These are phyloP conservation scores for Cladorrhinum samala DNA, from an alignment of 495 filamentous ascomycete species.

Conservation along the genomic window DNA sequence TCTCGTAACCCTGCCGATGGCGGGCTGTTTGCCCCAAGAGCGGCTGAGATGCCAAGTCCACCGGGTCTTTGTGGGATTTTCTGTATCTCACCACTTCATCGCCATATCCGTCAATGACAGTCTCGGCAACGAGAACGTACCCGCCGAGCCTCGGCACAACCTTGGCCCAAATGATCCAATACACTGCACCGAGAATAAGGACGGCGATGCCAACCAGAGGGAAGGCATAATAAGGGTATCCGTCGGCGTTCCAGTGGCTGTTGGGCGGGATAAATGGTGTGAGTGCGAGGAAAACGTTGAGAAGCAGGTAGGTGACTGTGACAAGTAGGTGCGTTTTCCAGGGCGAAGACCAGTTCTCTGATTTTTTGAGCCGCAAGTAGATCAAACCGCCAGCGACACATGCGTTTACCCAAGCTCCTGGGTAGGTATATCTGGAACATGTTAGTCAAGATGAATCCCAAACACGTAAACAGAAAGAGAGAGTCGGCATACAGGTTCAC, in stretches of 20 bases:
- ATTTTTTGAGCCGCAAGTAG: slow-evolving; percentile 38
- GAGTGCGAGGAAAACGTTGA: slow-evolving; percentile 46
- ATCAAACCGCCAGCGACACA: slow-evolving; percentile 45
- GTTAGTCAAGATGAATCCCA: neutral
- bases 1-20: neutral
- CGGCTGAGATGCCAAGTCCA: neutral
- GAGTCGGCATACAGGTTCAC: slow-evolving; percentile 39
- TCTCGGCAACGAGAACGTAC: slow-evolving; percentile 39
- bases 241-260: slow-evolving; percentile 44
- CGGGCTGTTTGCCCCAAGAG: neutral
- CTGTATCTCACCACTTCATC: slow-evolving; percentile 40
- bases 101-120: slow-evolving; percentile 33
- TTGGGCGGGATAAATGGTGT: slow-evolving; percentile 47
- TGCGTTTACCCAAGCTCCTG: slow-evolving; percentile 47
- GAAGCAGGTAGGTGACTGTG: slow-evolving; percentile 37
- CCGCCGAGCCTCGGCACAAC: slow-evolving; percentile 40
- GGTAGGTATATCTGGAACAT: slow-evolving; percentile 39
- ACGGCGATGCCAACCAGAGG: slow-evolving; percentile 46
- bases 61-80: neutral
- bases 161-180: slow-evolving; percentile 46
- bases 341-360: slow-evolving; percentile 39
- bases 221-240: slow-evolving; percentile 47
- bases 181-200: slow-evolving; percentile 40
- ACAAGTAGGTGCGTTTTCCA: slow-evolving; percentile 42
- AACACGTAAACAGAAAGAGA: neutral